Conservation (phyloP, 805 yeast species). For the Lipomyces starkeyi region DNA sequence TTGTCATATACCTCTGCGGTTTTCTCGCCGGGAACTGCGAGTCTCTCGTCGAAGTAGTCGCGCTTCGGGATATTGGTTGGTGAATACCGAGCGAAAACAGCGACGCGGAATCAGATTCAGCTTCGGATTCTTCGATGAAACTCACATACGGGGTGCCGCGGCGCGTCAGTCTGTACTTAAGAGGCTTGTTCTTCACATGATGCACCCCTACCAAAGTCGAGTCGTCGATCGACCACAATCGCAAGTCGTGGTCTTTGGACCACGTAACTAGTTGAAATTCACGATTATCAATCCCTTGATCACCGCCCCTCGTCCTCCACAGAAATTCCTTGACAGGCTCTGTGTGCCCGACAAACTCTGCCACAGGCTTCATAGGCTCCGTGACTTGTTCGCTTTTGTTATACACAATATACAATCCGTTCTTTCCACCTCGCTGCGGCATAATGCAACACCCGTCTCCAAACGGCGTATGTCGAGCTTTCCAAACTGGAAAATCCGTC, state of each 20-base stretch:
- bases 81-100: neutral
- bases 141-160: constrained; percentile 53
- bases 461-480: constrained; percentile 88
- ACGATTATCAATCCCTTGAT: constrained; percentile 60
- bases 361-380: constrained; percentile 56
- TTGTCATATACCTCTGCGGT: constrained; percentile 32
- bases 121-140: constrained; percentile 59
- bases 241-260: constrained; percentile 85
- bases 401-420: constrained; percentile 60
- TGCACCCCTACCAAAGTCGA: constrained; percentile 51
- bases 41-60: neutral
- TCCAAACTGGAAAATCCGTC: constrained; percentile 84
- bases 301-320: constrained; percentile 73
- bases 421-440: constrained; percentile 88
- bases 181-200: constrained; percentile 50
- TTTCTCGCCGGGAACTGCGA: neutral
- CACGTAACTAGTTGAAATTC: constrained; percentile 93
- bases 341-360: constrained; percentile 77
- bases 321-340: constrained; percentile 87
- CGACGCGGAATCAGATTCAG: constrained; percentile 11
- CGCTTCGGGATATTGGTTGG: neutral
- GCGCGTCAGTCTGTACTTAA: constrained; percentile 51
- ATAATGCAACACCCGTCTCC: constrained; percentile 86
- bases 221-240: constrained; percentile 75
- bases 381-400: constrained; percentile 41